Evolutionary conservation across 768 basidiomycete species (phyloP), one percentile per base, ranked within the genome.

Genomic region (Ramaria sp.): DNA sequence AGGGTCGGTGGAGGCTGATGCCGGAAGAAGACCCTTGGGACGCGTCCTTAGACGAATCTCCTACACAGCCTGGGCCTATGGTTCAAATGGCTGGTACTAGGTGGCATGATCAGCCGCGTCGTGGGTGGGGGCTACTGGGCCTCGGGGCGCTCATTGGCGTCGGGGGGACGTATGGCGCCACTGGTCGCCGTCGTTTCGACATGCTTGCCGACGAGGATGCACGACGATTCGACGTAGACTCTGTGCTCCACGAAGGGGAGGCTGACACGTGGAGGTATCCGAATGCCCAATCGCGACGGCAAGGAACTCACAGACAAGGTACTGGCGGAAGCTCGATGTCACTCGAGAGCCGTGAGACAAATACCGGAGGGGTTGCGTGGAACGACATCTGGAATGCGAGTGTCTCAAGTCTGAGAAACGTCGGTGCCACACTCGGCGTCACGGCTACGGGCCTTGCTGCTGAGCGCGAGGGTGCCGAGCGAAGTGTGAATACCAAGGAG

Each of bases 141-240:
- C 67, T 73, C 33, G 71, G 69, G 22, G 67, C 69, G n/a, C 59
- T 73, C 34, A 69, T 72, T 51, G 69, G 68, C 22, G 33, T 34
- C 24, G 20, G 33, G 12, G 20, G 63, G 20, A 38, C 22, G 61
- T 65, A 48, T 63, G 66, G 58, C 54, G 9, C 34, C 10, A 65
- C 51, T 61, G 63, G 22, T 62, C 48, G 61, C 17, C 57, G 57
- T 54, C 75, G 87, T 31, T 75, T 77, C 31, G 86, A 90, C 65
- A 88, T 90, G 78, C 76, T 89, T 34, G 85, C 81, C 3, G 86
- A 91, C 54, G 88, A 89, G 67, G 88, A 89, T 62, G 37, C 58
- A 7, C 57, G 58, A 6, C 63, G 62, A 19, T 53, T 61, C 17
- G 49, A 52, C 50, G 55, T 58, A 46, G 50, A 47, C 19, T 13